Evolutionary conservation across 371 early-diverging fungal genomes (phyloP), one percentile per base, ranked within the genome.

Genomic region (Mortierella sp.): DNA sequence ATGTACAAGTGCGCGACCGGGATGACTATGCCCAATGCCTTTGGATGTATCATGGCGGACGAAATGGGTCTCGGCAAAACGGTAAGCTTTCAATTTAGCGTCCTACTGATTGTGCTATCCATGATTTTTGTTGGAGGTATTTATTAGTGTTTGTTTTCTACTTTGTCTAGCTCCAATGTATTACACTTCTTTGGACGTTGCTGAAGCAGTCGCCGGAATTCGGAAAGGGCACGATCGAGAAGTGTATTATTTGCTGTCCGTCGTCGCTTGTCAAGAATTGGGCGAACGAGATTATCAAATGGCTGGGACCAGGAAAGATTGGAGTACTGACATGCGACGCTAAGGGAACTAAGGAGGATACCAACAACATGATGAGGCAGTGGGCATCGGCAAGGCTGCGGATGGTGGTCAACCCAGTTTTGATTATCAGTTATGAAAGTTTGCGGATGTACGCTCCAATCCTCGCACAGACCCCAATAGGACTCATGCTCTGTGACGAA

Each of bases 1-100:
- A 86, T 99, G 80, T 99, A 96, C 90, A 92, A 96, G 54, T 99
- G 99, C 88, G 93, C 95, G 0, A 98, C 98, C 2, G 99, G 98
- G 5, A 84, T 85, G 9, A 72, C 72, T 5, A 68, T 76, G 75
- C 74, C 82, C 14, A 86, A 89, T 79, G 90, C 90, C 1, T 93
- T 88, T 80, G 97, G 97, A 11, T 98, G 98, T 83, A 99, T 99
- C 76, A 98, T 98, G 98, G 99, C 99, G 4, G 99, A 99, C 89
- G 99, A 98, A 87, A 98, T 98, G 98, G 99, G 99, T 44, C 89
- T 99, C 21, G 99, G 99, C 34, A 99, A 99, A 87, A 98, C 99
- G 6, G 92, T 94, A 91, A 74, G 90, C 24, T 6, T 21, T 8
- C 24, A 38, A 7, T 9, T 10, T 9, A 7, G 7, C 2, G 31